phyloP scores from a whole-genome alignment of 495 filamentous ascomycete genomes.

The Oleoguttula mirabilis region DNA sequence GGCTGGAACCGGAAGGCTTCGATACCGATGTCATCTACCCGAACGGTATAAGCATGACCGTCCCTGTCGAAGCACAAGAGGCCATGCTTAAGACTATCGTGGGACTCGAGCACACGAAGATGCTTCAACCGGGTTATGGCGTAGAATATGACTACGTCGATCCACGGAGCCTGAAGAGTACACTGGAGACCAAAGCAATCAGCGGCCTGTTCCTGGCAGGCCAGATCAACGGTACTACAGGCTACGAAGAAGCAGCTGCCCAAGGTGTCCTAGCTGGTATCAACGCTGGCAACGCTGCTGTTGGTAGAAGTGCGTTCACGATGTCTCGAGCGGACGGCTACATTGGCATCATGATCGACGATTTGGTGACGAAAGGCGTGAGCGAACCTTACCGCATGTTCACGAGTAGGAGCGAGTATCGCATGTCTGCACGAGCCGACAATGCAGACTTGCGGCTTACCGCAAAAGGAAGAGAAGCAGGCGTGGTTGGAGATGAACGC shows the following conservation, averaged over 20 bases:
- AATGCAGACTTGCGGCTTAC: conserved; percentile 89
- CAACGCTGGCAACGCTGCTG: conserved; percentile 75
- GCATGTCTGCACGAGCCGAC: conserved; percentile 79
- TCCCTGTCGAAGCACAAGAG: conserved; percentile 75
- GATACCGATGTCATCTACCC: conserved; percentile 86
- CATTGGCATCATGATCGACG: conserved; percentile 98
- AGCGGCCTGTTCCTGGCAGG: conserved; percentile 83
- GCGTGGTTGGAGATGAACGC: conserved; percentile 65
- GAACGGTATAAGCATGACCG: conserved; percentile 93
- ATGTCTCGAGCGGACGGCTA: conserved; percentile 82
- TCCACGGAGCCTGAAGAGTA: conserved; percentile 70
- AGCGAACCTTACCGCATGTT: conserved; percentile 98
- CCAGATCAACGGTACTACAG: conserved; percentile 96
- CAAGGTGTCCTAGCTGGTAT: conserved; percentile 89
- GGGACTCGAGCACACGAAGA: conserved; percentile 77
- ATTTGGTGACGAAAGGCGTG: conserved; percentile 93
- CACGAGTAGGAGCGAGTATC: conserved; percentile 89
- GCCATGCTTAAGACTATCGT: conserved; percentile 69
- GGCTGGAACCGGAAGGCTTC: conserved; percentile 95
- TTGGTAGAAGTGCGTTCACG: conserved; percentile 47
- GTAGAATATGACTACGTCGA: conserved; percentile 99
- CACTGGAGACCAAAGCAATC: conserved; percentile 89
- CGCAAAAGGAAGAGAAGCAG: conserved; percentile 57
- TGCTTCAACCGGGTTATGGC: conserved; percentile 95
- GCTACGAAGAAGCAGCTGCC: conserved; percentile 92